Base-by-base conservation (phyloP, 176 grass and related monocot genomes). In the Eragrostis curvula region DNA sequence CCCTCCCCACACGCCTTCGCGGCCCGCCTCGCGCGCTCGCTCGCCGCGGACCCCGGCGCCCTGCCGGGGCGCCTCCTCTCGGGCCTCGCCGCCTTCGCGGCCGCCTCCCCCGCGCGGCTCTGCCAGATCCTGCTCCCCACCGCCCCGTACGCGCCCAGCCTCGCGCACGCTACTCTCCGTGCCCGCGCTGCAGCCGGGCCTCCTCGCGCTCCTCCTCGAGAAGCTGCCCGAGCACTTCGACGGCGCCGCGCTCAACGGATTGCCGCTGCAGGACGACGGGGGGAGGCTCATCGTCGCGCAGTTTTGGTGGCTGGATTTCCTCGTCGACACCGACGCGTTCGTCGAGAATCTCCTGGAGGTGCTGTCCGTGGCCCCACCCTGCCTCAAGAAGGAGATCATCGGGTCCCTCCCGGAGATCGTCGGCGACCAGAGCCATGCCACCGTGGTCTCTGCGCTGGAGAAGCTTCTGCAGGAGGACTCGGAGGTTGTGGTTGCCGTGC, bases 191-290 rank as follows among this genome's bases (percentile, higher is more conserved):
- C 95, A 97, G 85, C 83, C 86, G 20, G 82, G 75, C 17, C 81
- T 97, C 57, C 89, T 92, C 81, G 79, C 80, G 6, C 70, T 97
- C 70, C 92, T 97, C 69, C 92, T 97, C 36, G 94, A 97, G 49
- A 94, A 94, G 87, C 89, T 97, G 28, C 95, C 95, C 8, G 92
- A 97, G 86, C 83, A 94, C 87, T 97, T 97, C 53, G 89, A 88
- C 47, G 36, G 60, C 44, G 46, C 21, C 21, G 73, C 74, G 58
- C 79, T 85, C 78, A 87, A 83, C 24, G 79, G 60, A 56, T 75
- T 87, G 75, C 84, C 92, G 32, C 88, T 97, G 41, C 93, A 83
- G 66, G 90, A 92, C 7, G 95, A 94, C 15, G 77, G 89, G 5
- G 88, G 89, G 53, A 92, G 85, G 66, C 84, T 97, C 16, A 92